phyloP scores from a whole-genome alignment of 2,329 filamentous ascomycete genomes.

The Colletotrichum camelliae region DNA sequence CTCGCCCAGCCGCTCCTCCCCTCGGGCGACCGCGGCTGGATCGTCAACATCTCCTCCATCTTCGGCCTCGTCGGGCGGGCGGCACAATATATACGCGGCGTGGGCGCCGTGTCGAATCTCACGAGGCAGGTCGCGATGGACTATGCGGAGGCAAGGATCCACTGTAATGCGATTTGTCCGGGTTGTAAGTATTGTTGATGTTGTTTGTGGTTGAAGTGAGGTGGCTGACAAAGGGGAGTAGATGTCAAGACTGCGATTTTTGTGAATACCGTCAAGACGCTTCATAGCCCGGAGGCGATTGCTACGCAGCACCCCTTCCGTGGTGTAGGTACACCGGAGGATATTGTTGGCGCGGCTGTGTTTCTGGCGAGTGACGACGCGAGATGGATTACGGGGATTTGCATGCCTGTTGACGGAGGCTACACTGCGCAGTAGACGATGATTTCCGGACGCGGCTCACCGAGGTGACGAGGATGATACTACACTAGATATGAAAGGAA shows the following conservation, averaged over 20 bases:
- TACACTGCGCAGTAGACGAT: background rate
- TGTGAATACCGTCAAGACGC: background rate
- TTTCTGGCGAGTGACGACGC: background rate
- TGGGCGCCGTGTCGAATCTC: conserved; percentile 53
- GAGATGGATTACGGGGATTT: background rate
- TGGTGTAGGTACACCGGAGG: background rate
- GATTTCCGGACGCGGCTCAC: no score
- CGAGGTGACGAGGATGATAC: no score
- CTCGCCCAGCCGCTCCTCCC: conserved; percentile 46
- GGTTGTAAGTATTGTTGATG: conserved; percentile 37
- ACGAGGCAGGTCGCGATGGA: conserved; percentile 55
- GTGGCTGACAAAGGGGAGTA: background rate
- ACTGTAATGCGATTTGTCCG: conserved; percentile 59
- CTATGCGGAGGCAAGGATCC: conserved; percentile 51
- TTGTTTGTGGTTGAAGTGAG: background rate
- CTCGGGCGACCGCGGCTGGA: conserved; percentile 50
- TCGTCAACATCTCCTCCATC: conserved; percentile 53
- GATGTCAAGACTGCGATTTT: background rate
- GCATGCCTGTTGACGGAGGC: background rate
- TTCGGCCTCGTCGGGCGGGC: conserved; percentile 43
- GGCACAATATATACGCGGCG: conserved; percentile 41
- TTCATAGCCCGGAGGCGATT: background rate
- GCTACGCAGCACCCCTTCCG: background rate
- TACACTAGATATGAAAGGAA: rapidly evolving
- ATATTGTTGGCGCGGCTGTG: background rate